A percentile compares a stretch with the other conserved stretches of the same genome.
phyloP scores from a whole-genome alignment of 345 rosid genomes.

The Angophora floribunda region DNA sequence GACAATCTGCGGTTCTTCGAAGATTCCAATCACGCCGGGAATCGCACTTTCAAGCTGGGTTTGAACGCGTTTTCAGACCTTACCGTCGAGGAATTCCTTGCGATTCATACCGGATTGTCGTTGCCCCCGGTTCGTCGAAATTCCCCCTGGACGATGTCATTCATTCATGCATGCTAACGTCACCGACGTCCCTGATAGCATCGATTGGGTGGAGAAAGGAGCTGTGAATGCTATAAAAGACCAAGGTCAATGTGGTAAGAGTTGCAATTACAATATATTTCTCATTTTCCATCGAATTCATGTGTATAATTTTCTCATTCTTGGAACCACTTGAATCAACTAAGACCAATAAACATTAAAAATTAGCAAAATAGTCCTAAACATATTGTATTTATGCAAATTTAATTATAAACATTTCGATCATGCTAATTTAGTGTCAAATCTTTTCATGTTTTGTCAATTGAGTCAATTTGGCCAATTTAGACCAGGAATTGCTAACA shows the following conservation, averaged over 20 bases:
- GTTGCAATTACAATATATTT: not conserved
- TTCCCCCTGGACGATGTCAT: not conserved
- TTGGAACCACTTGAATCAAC: not conserved
- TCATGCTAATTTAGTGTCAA: accelerated
- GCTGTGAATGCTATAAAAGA: constrained; percentile 27
- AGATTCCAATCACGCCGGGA: constrained; percentile 16
- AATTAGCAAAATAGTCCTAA: not conserved
- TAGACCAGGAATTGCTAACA: no score
- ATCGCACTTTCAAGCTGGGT: constrained; percentile 10
- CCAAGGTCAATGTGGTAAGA: constrained; percentile 34
- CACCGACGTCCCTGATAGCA: constrained; percentile 4
- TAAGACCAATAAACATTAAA: not conserved
- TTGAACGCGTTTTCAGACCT: constrained; percentile 44
- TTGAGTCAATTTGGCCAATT: not conserved
- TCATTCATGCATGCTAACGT: constrained; percentile 7
- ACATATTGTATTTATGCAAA: accelerated
- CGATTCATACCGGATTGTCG: constrained; percentile 14
- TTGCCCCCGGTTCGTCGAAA: not conserved
- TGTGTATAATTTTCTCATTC: not conserved
- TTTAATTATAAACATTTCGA: accelerated
- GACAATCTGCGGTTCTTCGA: constrained; percentile 28
- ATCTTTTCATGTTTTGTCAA: no score
- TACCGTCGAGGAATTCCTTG: constrained; percentile 33
- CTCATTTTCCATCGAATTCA: not conserved
- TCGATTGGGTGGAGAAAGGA: constrained; percentile 38